Evolutionary conservation across 306 rosid species (phyloP).

Genomic region (Acmispon strigosus): DNA sequence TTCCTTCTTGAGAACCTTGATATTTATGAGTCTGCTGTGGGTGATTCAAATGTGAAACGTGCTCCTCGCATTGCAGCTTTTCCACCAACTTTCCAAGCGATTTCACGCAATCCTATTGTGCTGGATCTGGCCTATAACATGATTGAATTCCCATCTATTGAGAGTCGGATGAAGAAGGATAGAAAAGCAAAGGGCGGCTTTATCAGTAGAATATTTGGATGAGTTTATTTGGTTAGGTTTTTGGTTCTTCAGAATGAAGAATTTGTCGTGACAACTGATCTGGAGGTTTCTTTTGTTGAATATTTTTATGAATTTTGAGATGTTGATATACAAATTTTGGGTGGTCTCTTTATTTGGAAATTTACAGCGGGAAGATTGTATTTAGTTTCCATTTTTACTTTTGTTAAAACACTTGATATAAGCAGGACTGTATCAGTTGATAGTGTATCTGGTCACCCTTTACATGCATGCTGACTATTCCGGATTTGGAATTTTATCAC

Average conservation of each 20-base stretch:
- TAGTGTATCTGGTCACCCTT: too few species aligned
- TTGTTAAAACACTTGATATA: not conserved
- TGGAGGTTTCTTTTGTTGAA: constrained; percentile 4
- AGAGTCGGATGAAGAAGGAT: constrained; percentile 48
- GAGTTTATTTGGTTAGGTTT: constrained; percentile 18
- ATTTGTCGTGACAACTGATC: not conserved
- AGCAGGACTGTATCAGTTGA: not conserved
- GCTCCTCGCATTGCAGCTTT: constrained; percentile 41
- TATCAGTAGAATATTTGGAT: constrained; percentile 39
- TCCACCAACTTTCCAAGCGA: constrained; percentile 42
- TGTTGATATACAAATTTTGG: constrained; percentile 29
- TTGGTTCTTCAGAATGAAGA: constrained; percentile 2
- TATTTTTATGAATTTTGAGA: constrained; percentile 14
- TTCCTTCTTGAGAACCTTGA: constrained; percentile 44
- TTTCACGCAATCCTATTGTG: constrained; percentile 49
- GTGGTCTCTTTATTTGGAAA: constrained; percentile 3
- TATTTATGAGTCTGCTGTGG: constrained; percentile 43
- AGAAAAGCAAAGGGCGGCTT: constrained; percentile 38
- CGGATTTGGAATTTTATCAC: too few species aligned
- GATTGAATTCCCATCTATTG: constrained; percentile 41
- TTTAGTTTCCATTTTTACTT: not conserved
- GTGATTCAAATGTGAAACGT: constrained; percentile 40
- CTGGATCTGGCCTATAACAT: constrained; percentile 41
- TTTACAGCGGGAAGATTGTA: constrained; percentile 8
- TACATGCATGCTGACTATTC: too few species aligned